Conservation (phyloP, 2,329 filamentous ascomycete genomes). For the Monosporascus sp. region DNA sequence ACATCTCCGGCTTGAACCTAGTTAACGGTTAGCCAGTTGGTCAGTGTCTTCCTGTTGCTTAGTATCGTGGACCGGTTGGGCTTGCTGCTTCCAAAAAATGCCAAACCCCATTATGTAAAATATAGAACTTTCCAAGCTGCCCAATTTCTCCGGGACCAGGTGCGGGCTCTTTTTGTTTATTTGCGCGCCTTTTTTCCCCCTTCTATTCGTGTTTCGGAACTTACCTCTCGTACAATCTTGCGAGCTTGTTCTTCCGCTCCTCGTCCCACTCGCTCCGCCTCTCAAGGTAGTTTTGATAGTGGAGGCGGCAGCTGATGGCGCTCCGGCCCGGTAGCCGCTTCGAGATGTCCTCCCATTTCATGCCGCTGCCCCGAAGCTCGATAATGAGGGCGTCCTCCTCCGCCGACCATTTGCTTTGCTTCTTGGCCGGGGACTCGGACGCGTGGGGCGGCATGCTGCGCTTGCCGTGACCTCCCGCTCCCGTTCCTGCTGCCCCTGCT, state of each 20-base stretch:
- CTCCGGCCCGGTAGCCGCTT: constrained; percentile 85
- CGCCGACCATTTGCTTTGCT: constrained; percentile 93
- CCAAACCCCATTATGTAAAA: too few species aligned
- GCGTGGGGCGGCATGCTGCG: constrained; percentile 50
- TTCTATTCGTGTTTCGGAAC: constrained; percentile 20
- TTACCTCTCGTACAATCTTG: constrained; percentile 90
- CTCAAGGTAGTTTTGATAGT: constrained; percentile 97
- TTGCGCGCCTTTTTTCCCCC: not conserved
- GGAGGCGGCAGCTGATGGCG: constrained; percentile 87
- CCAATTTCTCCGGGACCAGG: not conserved
- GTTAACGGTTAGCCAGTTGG: not conserved
- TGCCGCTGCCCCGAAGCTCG: constrained; percentile 79
- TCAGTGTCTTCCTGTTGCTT: not conserved
- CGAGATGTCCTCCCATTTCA: constrained; percentile 99
- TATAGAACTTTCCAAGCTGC: constrained; percentile 1
- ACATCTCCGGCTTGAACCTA: constrained; percentile 98
- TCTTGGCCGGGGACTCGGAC: constrained; percentile 71
- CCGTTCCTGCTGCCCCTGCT: constrained; percentile 1
- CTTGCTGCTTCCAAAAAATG: not conserved
- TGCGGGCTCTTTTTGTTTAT: not conserved
- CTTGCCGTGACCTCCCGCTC: constrained; percentile 31
- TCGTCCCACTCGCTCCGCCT: constrained; percentile 93
- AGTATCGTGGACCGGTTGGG: too few species aligned
- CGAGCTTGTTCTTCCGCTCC: constrained; percentile 94
- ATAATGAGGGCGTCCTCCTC: constrained; percentile 95